Evolutionary conservation across 768 basidiomycete species (phyloP).

Genomic region (Daedalea quercina): DNA sequence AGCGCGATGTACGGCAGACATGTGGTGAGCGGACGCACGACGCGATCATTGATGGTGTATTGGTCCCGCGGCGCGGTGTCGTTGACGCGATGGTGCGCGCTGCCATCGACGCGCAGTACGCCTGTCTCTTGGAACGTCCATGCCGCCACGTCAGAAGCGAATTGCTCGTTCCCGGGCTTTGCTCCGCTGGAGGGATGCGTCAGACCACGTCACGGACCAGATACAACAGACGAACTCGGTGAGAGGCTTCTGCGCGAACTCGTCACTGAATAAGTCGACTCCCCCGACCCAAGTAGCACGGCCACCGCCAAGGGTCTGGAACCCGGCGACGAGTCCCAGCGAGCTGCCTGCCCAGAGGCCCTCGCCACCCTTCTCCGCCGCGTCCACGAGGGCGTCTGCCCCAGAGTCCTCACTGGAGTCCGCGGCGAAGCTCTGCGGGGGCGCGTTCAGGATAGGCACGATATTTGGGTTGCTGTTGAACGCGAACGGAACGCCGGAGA

Average conservation of each 20-base stretch:
- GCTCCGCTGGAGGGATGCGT: slow-evolving; percentile 36
- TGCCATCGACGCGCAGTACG: slow-evolving; percentile 71
- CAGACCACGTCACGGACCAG: background rate
- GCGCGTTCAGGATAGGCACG: slow-evolving; percentile 76
- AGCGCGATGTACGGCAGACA: background rate
- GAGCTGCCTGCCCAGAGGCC: slow-evolving; percentile 78
- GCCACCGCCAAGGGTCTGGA: slow-evolving; percentile 77
- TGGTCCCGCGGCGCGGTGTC: slow-evolving; percentile 53
- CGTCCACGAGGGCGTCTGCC: slow-evolving; percentile 60
- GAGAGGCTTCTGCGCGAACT: slow-evolving; percentile 58
- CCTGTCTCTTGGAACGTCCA: slow-evolving; percentile 91
- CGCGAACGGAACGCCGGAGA: slow-evolving; percentile 63
- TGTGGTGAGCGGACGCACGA: slow-evolving; percentile 42
- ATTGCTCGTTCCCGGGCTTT: slow-evolving; percentile 68
- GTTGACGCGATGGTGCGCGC: slow-evolving; percentile 67
- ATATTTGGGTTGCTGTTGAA: slow-evolving; percentile 70
- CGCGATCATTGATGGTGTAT: slow-evolving; percentile 83
- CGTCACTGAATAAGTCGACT: slow-evolving; percentile 73
- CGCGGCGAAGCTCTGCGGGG: slow-evolving; percentile 67
- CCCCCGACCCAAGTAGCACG: slow-evolving; percentile 81
- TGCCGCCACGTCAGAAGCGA: slow-evolving; percentile 65
- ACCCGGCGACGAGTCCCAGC: slow-evolving; percentile 76
- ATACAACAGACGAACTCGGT: slow-evolving; percentile 39
- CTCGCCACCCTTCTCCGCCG: slow-evolving; percentile 69
- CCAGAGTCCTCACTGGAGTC: slow-evolving; percentile 52